phyloP scores from a whole-genome alignment of 192 early-diverging fungal genomes.

The Bifiguratus adelaidae region DNA sequence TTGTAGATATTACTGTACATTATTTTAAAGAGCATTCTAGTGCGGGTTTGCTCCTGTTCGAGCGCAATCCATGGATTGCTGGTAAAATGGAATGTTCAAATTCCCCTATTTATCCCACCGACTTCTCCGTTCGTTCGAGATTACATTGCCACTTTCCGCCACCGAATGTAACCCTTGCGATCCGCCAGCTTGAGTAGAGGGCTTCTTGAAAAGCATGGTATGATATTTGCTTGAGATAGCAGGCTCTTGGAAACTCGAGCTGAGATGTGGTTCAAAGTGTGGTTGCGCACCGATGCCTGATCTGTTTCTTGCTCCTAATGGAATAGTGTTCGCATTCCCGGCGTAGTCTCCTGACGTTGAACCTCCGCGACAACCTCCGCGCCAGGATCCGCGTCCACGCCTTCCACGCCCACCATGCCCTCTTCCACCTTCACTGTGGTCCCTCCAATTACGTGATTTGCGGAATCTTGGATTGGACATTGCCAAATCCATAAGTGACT shows the following conservation, averaged over 20 bases:
- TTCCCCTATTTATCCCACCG: too few species aligned
- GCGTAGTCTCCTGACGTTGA: constrained; percentile 3
- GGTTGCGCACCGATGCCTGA: not conserved
- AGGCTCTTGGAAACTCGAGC: not conserved
- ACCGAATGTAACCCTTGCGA: constrained; percentile 8
- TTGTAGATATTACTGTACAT: too few species aligned
- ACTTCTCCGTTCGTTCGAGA: too few species aligned
- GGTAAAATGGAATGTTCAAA: too few species aligned
- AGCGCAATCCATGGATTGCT: too few species aligned
- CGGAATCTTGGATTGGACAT: constrained; percentile 56
- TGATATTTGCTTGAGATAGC: constrained; percentile 5
- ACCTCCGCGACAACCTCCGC: constrained; percentile 26
- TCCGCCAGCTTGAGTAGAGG: constrained; percentile 8
- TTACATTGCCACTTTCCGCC: too few species aligned
- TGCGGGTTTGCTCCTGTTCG: too few species aligned
- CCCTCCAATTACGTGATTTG: constrained; percentile 27
- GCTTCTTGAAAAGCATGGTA: constrained; percentile 15
- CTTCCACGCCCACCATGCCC: constrained; percentile 32
- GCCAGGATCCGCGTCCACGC: constrained; percentile 12
- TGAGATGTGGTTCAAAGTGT: constrained; percentile 4
- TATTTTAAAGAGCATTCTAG: too few species aligned
- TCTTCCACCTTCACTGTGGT: constrained; percentile 15
- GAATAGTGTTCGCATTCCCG: constrained; percentile 20
- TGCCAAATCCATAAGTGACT: constrained; percentile 26
- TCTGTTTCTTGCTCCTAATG: constrained; percentile 11